Base-by-base conservation (phyloP, 1,284 basidiomycete species). In the Paramarasmius palmivorus region DNA sequence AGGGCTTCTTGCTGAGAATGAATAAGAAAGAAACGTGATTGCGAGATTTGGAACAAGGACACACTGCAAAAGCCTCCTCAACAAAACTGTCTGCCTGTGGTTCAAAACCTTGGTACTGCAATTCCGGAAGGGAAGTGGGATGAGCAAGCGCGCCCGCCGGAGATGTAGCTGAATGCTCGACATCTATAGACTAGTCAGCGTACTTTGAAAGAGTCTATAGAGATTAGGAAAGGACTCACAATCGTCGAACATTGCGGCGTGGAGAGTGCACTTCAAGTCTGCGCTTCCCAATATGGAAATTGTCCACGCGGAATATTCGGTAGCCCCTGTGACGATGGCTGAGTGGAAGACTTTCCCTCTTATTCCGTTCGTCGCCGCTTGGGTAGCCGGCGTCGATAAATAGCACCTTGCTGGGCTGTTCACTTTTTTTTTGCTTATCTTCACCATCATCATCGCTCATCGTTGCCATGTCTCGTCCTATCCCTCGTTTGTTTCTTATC, bases 101-200 rank as follows among this genome's bases (percentile, higher is more conserved):
- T 69, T 95, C 93, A 64, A 93, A 95, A 10, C 93, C 93, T 65
- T 95, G 89, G 64, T 90, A 94, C 51, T 89, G 83, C 32, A 94
- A 71, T 39, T 83, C 68, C 1, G 81, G 78, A 44, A 72, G 69
- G 2, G 70, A 65, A 47, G 73, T 70, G 14, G 48, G 44, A 12
- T 56, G 57, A 35, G 68, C 59, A 7, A 71, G 69, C 40, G 67
- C 68, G 35, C 69, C 70, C 1, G 71, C 65, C 15, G 84, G 77
- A 14, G 82, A 78, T 22, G 81, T 75, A 32, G 90, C 77, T 66
- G 90, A 77, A 67, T 95, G 93, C 68, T 95, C 91, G 63, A 95
- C 91, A 69, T 92, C 93, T 95, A 63, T 8, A 26, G 50, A 34
- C 44, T 29, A 22, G 49, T 12, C 8, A 40, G 60, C 38, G 57